phyloP scores from a whole-genome alignment of 768 basidiomycete genomes.

The Phaeotremella skinneri region DNA sequence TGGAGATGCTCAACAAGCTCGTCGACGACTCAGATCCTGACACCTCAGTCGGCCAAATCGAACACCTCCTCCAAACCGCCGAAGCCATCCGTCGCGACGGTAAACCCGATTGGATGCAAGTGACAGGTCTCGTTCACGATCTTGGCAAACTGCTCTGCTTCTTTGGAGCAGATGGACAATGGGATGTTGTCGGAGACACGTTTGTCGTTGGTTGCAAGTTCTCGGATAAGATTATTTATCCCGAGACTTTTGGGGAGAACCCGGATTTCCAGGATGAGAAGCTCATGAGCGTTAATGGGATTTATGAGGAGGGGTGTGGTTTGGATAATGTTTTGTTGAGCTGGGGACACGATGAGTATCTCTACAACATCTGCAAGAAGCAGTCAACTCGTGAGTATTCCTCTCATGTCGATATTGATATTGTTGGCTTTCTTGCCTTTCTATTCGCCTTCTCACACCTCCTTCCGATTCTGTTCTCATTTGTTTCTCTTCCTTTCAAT shows the following conservation, averaged over 20 bases:
- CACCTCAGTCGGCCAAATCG: constrained; percentile 65
- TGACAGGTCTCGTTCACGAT: constrained; percentile 81
- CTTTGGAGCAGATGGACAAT: constrained; percentile 69
- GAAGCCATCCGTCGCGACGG: constrained; percentile 52
- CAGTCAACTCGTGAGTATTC: constrained; percentile 60
- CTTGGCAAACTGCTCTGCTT: constrained; percentile 77
- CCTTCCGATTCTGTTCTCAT: too few species aligned
- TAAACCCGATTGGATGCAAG: constrained; percentile 54
- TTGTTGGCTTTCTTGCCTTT: too few species aligned
- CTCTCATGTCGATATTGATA: too few species aligned
- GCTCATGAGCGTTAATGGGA: constrained; percentile 44
- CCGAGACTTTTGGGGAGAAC: constrained; percentile 49
- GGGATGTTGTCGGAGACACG: constrained; percentile 89
- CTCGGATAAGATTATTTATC: constrained; percentile 59
- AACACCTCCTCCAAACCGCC: constrained; percentile 72
- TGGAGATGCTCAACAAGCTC: constrained; percentile 70
- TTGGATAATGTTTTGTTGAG: constrained; percentile 57
- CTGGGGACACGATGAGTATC: constrained; percentile 93
- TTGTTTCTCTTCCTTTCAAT: neutral
- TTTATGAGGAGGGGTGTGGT: constrained; percentile 49
- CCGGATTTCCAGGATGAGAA: constrained; percentile 47
- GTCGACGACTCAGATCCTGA: constrained; percentile 88
- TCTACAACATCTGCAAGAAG: constrained; percentile 77
- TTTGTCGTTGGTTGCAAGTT: constrained; percentile 82
- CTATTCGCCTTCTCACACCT: too few species aligned